A percentile compares a stretch with the other conserved stretches of the same genome.
Evolutionary conservation across 352 stramenopile species (phyloP).

Genomic region (Globisporangium paroecandrum): DNA sequence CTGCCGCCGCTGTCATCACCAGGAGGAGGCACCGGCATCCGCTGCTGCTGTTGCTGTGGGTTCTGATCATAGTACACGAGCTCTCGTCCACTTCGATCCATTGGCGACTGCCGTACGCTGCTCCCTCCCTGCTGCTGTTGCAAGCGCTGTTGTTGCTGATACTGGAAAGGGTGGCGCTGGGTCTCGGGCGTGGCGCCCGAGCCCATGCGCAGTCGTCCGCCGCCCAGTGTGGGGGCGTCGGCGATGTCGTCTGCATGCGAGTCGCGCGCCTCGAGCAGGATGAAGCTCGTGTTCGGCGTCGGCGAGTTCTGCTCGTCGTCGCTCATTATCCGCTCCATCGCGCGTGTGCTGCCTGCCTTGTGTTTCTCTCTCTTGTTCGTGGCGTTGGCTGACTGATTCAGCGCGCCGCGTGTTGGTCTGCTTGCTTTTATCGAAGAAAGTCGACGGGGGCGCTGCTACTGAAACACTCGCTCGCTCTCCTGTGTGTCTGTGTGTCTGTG

Average conservation of each 20-base stretch:
- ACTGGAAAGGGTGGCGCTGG: constrained; percentile 12
- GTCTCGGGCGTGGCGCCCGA: not conserved
- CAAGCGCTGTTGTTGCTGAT: constrained; percentile 16
- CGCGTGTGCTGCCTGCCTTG: not conserved
- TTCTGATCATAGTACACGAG: constrained; percentile 16
- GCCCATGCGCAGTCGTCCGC: no score
- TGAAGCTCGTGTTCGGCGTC: constrained; percentile 61
- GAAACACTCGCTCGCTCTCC: no score
- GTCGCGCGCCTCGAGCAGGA: constrained; percentile 49
- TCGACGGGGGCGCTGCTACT: not conserved
- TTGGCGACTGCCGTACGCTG: not conserved
- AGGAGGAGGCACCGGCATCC: constrained; percentile 21
- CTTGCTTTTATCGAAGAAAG: constrained; percentile 2
- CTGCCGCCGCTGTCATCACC: no score
- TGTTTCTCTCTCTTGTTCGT: not conserved
- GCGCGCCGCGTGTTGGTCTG: not conserved
- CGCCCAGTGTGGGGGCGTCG: not conserved
- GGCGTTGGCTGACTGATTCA: not conserved
- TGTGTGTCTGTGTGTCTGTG: not conserved
- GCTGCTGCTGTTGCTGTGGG: constrained; percentile 13
- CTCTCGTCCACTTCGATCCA: not conserved
- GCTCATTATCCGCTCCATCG: constrained; percentile 8
- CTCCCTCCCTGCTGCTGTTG: not conserved
- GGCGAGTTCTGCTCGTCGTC: constrained; percentile 19
- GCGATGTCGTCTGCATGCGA: constrained; percentile 16